Conservation (phyloP, 805 yeast genomes). For the Lachancea kluyveri region DNA sequence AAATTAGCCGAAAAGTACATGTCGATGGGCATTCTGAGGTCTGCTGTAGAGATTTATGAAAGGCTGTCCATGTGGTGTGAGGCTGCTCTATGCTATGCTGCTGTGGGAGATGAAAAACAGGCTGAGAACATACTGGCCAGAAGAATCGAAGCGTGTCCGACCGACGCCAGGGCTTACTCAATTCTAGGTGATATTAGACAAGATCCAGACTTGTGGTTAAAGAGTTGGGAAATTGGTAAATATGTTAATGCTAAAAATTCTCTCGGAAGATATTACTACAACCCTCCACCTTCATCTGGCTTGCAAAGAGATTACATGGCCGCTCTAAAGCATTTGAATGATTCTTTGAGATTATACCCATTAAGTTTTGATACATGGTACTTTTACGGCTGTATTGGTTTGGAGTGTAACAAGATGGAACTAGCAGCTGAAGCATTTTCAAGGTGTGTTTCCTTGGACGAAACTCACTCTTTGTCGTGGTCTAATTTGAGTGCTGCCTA, state of each 20-base stretch:
- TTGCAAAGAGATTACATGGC: constrained; percentile 41
- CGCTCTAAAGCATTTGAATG: constrained; percentile 65
- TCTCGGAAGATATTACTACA: constrained; percentile 63
- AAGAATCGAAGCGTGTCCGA: constrained; percentile 51
- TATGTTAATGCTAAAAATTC: constrained; percentile 85
- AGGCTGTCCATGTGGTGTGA: constrained; percentile 71
- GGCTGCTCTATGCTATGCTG: constrained; percentile 85
- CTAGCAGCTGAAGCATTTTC: constrained; percentile 89
- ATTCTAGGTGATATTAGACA: constrained; percentile 80
- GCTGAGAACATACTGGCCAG: constrained; percentile 56
- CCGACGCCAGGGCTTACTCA: constrained; percentile 77
- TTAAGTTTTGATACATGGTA: constrained; percentile 80
- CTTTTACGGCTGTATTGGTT: constrained; percentile 84
- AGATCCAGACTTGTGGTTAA: constrained; percentile 71
- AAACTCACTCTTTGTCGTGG: constrained; percentile 79
- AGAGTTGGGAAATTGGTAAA: constrained; percentile 81
- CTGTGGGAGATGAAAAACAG: constrained; percentile 63
- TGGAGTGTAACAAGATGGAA: constrained; percentile 64
- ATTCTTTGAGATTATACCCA: constrained; percentile 68
- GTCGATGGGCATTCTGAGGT: constrained; percentile 75
- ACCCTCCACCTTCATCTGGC: constrained; percentile 54
- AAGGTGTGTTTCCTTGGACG: constrained; percentile 82
- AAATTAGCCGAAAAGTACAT: constrained; percentile 79
- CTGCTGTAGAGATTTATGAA: constrained; percentile 86
- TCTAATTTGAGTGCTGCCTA: constrained; percentile 82